Percentiles rank a stretch among this genome's conserved stretches.
Evolutionary conservation across 768 basidiomycete genomes (phyloP).

Genomic region (Lanmaoa pseudosensibilis): DNA sequence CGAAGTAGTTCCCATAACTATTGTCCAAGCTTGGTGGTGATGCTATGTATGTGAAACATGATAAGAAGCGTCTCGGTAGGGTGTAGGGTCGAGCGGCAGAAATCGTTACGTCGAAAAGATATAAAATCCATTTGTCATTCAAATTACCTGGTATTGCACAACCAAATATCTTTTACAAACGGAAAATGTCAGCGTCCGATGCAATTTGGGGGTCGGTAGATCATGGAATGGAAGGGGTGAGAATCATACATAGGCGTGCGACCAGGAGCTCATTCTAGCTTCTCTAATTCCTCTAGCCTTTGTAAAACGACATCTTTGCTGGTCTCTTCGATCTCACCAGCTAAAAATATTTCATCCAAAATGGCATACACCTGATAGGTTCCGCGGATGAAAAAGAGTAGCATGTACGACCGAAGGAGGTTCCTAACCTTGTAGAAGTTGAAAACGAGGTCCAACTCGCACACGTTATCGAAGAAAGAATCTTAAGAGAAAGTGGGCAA

Average conservation of each 20-base stretch:
- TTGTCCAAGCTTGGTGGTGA: not conserved
- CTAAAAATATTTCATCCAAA: slow-evolving; percentile 96
- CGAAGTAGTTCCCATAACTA: not conserved
- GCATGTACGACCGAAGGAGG: slow-evolving; percentile 1
- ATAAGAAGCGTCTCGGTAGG: not conserved
- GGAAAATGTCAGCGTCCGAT: slow-evolving; percentile 13
- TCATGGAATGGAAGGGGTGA: slow-evolving; percentile 4
- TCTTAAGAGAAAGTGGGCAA: slow-evolving; percentile 48
- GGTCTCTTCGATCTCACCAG: slow-evolving; percentile 98
- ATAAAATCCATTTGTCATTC: not conserved
- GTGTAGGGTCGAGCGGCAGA: not conserved
- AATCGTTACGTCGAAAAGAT: not conserved
- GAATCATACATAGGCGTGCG: slow-evolving; percentile 9
- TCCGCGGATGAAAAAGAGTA: not conserved
- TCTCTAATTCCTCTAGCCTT: slow-evolving; percentile 89
- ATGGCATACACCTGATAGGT: slow-evolving; percentile 86
- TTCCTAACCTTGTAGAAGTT: slow-evolving; percentile 89
- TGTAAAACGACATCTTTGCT: slow-evolving; percentile 94
- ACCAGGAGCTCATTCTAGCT: slow-evolving; percentile 63
- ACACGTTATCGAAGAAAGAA: slow-evolving; percentile 98
- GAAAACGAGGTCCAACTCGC: slow-evolving; percentile 96
- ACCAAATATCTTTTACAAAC: slow-evolving; percentile 4
- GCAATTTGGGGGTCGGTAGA: slow-evolving; percentile 6
- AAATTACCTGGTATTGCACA: not conserved
- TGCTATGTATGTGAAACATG: not conserved